phyloP scores from a whole-genome alignment of 441 rosid species.

The Eutrema salsugineum region DNA sequence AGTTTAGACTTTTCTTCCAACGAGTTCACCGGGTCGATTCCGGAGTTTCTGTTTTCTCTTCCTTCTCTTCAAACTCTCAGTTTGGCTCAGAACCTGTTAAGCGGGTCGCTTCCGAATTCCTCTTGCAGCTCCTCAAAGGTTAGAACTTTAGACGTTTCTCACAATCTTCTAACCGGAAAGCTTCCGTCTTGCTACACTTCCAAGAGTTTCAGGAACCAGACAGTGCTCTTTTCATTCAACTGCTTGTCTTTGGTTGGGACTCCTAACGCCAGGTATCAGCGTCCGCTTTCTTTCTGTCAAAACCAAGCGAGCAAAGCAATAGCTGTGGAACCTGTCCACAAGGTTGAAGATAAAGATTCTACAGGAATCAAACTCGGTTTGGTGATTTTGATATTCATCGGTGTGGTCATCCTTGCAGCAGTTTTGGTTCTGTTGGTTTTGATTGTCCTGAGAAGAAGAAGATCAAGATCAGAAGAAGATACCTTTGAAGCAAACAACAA shows the following conservation, averaged over 20 bases:
- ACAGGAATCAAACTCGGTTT: slow-evolving; percentile 44
- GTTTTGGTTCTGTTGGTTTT: slow-evolving; percentile 41
- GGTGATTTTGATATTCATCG: slow-evolving; percentile 58
- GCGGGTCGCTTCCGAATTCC: slow-evolving; percentile 51
- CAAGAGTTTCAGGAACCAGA: slow-evolving; percentile 38
- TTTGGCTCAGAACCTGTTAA: slow-evolving; percentile 53
- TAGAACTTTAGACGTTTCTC: slow-evolving; percentile 57
- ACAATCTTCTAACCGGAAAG: slow-evolving; percentile 68
- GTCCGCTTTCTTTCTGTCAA: slow-evolving; percentile 64
- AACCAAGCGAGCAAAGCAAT: slow-evolving; percentile 68
- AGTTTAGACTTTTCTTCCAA: slow-evolving; percentile 64
- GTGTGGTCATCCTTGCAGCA: slow-evolving; percentile 42
- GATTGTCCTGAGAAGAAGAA: slow-evolving; percentile 50
- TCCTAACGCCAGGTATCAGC: slow-evolving; percentile 52
- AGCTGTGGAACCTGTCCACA: slow-evolving; percentile 51
- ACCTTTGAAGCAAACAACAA: slow-evolving; percentile 28
- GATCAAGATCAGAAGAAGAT: slow-evolving; percentile 33
- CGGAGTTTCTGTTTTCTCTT: slow-evolving; percentile 55
- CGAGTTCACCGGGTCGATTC: slow-evolving; percentile 54
- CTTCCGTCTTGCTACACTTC: slow-evolving; percentile 57
- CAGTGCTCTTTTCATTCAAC: slow-evolving; percentile 69
- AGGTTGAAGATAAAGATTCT: slow-evolving; percentile 29
- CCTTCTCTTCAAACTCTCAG: slow-evolving; percentile 55
- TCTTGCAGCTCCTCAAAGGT: slow-evolving; percentile 52
- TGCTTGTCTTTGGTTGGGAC: slow-evolving; percentile 51